Conservation (phyloP, 257 asterid species). For the Salvia rosmarinus region DNA sequence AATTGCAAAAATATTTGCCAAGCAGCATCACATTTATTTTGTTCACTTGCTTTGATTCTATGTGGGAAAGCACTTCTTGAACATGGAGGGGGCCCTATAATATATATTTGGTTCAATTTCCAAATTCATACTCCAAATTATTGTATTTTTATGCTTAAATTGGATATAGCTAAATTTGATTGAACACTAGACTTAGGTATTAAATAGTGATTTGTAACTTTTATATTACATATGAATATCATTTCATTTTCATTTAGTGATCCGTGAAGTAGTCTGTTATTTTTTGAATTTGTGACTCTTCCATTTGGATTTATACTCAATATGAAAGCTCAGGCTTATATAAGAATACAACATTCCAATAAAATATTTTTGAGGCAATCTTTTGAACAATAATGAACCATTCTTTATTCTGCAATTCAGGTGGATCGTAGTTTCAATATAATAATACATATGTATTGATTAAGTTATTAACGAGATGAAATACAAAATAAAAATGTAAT, state of each 20-base stretch:
- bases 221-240: not conserved
- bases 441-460: no score
- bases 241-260: not conserved
- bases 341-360: not conserved
- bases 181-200: not conserved
- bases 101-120: constrained; percentile 30
- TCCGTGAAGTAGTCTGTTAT: not conserved
- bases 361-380: no score
- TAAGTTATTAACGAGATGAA: no score
- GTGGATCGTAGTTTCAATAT: no score
- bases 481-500: no score
- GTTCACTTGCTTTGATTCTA: constrained; percentile 30
- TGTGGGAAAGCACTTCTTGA: constrained; percentile 11
- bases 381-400: no score
- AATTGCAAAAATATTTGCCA: constrained; percentile 22
- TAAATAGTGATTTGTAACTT: not conserved
- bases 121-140: constrained; percentile 3
- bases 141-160: not conserved
- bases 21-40: constrained; percentile 16
- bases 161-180: not conserved
- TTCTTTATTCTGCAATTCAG: no score
- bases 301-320: not conserved
- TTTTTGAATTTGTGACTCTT: not conserved
- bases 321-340: not conserved
- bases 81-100: constrained; percentile 32